These are phyloP conservation scores for Conticribra weissflogii DNA, from an alignment of 108 stramenopile species.

Conservation along the genomic window DNA sequence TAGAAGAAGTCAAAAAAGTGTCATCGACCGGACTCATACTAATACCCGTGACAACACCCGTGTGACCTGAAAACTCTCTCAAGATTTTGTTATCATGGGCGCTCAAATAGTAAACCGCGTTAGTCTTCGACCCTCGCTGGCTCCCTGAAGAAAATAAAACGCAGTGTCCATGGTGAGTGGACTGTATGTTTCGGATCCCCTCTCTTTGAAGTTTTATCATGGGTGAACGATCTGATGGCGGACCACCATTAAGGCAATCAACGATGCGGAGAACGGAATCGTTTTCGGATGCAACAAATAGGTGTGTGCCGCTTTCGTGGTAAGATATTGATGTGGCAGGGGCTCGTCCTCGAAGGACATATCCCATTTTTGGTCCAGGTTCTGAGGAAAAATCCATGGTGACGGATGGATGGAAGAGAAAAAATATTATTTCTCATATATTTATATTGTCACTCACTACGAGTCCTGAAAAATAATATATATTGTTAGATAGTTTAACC, in stretches of 20 bases:
- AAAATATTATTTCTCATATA: no score
- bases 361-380: constrained; percentile 63
- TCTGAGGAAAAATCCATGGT: constrained; percentile 77
- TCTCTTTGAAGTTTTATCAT: constrained; percentile 64
- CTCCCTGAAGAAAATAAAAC: constrained; percentile 60
- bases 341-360: constrained; percentile 58
- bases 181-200: constrained; percentile 53
- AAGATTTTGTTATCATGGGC: constrained; percentile 85
- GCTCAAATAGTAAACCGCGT: constrained; percentile 64
- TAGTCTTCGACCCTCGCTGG: constrained; percentile 25
- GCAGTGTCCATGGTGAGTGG: constrained; percentile 77
- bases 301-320: constrained; percentile 72
- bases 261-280: constrained; percentile 66
- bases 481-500: no score
- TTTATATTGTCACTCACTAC: no score
- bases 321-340: constrained; percentile 60
- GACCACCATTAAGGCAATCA: constrained; percentile 56
- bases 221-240: constrained; percentile 47
- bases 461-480: no score
- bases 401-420: background rate
- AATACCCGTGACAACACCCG: constrained; percentile 56
- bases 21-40: constrained; percentile 81
- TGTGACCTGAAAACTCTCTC: constrained; percentile 80
- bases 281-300: constrained; percentile 71
- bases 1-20: constrained; percentile 68